Conservation (phyloP, 208 protist species). For the Leishmania amazonensis region DNA sequence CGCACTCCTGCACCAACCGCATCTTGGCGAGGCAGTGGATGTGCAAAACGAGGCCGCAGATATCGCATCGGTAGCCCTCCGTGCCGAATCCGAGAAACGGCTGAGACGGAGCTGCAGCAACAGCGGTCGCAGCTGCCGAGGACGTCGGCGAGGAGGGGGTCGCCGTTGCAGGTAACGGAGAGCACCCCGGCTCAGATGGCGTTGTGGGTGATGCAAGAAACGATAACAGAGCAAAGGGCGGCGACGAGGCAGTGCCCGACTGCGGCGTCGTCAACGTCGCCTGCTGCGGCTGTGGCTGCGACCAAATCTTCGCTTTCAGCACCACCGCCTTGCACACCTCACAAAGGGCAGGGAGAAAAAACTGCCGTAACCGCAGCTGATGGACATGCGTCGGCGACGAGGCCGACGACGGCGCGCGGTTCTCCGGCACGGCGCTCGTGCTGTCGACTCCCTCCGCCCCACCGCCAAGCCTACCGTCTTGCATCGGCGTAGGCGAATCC, state of each 20-base stretch:
- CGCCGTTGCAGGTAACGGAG: not conserved
- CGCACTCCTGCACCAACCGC: slow-evolving; percentile 19
- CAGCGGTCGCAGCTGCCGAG: not conserved
- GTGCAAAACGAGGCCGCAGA: slow-evolving; percentile 44
- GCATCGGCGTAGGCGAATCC: not conserved
- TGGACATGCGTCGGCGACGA: slow-evolving; percentile 22
- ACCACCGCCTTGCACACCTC: slow-evolving; percentile 15
- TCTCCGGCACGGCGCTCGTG: not conserved
- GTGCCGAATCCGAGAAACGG: slow-evolving; percentile 47
- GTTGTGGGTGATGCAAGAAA: slow-evolving; percentile 1
- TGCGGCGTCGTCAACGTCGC: not conserved
- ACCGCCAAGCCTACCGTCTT: not conserved
- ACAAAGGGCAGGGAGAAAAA: slow-evolving; percentile 23
- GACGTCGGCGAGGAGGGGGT: not conserved
- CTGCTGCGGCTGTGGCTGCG: slow-evolving; percentile 3
- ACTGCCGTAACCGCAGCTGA: slow-evolving; percentile 23
- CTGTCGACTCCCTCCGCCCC: not conserved
- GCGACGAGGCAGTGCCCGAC: not conserved
- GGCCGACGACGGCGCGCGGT: not conserved
- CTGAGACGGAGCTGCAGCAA: slow-evolving; percentile 6
- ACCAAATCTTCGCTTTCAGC: slow-evolving; percentile 15
- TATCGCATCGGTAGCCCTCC: slow-evolving; percentile 42
- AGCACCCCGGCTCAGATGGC: not conserved
- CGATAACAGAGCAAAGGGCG: not conserved
- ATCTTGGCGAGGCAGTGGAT: slow-evolving; percentile 39